Evolutionary conservation across 192 early-diverging fungal species (phyloP).

Genomic region (Gamsiella multidivaricata): DNA sequence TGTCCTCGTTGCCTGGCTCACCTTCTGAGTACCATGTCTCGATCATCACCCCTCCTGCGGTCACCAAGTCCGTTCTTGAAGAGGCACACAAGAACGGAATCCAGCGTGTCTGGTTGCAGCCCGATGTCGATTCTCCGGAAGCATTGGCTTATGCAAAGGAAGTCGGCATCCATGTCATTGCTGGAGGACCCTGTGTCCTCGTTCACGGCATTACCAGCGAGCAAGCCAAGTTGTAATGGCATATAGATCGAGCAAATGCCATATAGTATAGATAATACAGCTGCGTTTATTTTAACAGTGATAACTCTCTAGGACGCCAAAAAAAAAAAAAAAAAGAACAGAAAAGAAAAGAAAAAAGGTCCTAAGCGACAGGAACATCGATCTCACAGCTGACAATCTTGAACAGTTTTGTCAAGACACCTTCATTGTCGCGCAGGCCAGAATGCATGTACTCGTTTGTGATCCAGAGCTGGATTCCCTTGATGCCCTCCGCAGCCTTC

Average conservation of each 20-base stretch:
- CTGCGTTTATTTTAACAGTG: no score
- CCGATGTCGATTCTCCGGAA: slow-evolving; percentile 70
- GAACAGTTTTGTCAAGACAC: slow-evolving; percentile 66
- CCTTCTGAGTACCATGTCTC: slow-evolving; percentile 66
- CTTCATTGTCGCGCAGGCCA: slow-evolving; percentile 64
- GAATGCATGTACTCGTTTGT: slow-evolving; percentile 78
- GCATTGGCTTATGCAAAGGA: slow-evolving; percentile 60
- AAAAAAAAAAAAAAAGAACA: no score
- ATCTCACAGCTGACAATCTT: slow-evolving; percentile 66
- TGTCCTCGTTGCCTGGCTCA: slow-evolving; percentile 55
- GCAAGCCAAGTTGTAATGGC: slow-evolving; percentile 35
- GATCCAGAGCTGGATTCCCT: slow-evolving; percentile 70
- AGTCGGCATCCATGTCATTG: slow-evolving; percentile 62
- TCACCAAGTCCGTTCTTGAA: slow-evolving; percentile 68
- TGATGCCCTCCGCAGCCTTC: slow-evolving; percentile 61
- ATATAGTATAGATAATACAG: no score
- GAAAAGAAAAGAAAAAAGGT: neutral
- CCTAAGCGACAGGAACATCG: slow-evolving; percentile 35
- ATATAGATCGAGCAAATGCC: no score
- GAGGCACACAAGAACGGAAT: slow-evolving; percentile 72
- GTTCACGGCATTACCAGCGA: slow-evolving; percentile 56
- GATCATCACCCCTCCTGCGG: slow-evolving; percentile 75
- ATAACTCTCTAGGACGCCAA: no score
- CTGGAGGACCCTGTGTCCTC: slow-evolving; percentile 76
- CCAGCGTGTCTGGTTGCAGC: slow-evolving; percentile 77